Evolutionary conservation across 305 asterid species (phyloP).

Genomic region (Fraxinus paxiana): DNA sequence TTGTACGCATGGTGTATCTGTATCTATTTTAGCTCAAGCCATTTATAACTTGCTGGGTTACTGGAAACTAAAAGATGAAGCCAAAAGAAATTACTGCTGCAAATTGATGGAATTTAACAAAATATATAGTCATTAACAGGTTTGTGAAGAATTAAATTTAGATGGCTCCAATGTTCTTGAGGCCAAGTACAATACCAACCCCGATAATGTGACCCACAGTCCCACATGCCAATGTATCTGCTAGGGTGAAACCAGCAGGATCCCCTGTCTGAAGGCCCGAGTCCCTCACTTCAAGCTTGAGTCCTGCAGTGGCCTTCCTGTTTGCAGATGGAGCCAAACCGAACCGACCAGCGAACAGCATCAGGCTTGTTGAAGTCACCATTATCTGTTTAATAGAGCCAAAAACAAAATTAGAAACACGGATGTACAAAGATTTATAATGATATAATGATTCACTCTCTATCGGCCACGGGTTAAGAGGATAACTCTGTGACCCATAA

Average conservation of each 20-base stretch:
- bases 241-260: conserved; percentile 93
- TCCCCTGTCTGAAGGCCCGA: conserved; percentile 93
- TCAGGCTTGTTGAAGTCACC: conserved; percentile 75
- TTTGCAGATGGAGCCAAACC: conserved; percentile 98
- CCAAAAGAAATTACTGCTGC: neutral
- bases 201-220: conserved; percentile 82
- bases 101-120: neutral
- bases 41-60: neutral
- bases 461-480: neutral
- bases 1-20: neutral
- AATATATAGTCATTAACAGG: neutral
- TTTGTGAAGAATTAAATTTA: conserved; percentile 21
- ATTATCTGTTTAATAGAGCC: conserved; percentile 49
- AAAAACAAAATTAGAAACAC: neutral
- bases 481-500: neutral
- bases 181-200: conserved; percentile 96
- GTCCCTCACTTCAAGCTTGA: conserved; percentile 71
- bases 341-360: conserved; percentile 89
- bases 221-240: conserved; percentile 92
- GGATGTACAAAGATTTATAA: neutral
- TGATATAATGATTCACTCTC: neutral
- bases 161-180: conserved; percentile 64
- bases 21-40: neutral
- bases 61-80: neutral
- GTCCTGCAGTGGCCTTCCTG: conserved; percentile 79